Evolutionary conservation across 441 rosid species (phyloP).

Genomic region (Raphanus hybrid): DNA sequence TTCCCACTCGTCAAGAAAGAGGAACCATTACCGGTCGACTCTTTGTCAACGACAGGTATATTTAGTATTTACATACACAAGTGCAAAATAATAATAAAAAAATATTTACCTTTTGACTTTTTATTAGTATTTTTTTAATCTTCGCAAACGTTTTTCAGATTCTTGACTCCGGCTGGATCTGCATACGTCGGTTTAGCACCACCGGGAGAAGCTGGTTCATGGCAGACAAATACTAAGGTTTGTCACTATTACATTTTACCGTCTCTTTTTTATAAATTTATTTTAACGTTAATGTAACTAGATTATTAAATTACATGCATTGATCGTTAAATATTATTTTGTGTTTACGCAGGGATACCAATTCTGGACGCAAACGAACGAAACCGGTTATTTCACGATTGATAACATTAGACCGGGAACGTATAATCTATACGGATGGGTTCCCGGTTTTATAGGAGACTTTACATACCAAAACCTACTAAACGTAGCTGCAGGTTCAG

Average conservation of each 20-base stretch:
- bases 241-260: neutral
- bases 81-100: neutral
- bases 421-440: slow-evolving; percentile 60
- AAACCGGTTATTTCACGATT: slow-evolving; percentile 54
- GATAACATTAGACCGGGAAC: slow-evolving; percentile 54
- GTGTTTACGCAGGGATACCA: slow-evolving; percentile 48
- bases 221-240: slow-evolving; percentile 70
- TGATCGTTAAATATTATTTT: neutral
- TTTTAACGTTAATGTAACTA: neutral
- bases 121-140: neutral
- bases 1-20: slow-evolving; percentile 46
- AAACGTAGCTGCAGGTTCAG: slow-evolving; percentile 20
- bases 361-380: slow-evolving; percentile 58
- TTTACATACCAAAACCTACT: slow-evolving; percentile 29
- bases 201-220: slow-evolving; percentile 52
- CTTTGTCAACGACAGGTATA: slow-evolving; percentile 56
- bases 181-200: slow-evolving; percentile 59
- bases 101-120: neutral
- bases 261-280: neutral
- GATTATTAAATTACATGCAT: neutral
- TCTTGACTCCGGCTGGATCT: slow-evolving; percentile 46
- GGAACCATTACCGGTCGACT: slow-evolving; percentile 54
- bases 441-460: slow-evolving; percentile 62
- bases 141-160: slow-evolving; percentile 29
- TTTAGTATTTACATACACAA: neutral